These are phyloP conservation scores for Colletotrichum sp. DNA, from an alignment of 2,329 filamentous ascomycete species.

Conservation along the genomic window DNA sequence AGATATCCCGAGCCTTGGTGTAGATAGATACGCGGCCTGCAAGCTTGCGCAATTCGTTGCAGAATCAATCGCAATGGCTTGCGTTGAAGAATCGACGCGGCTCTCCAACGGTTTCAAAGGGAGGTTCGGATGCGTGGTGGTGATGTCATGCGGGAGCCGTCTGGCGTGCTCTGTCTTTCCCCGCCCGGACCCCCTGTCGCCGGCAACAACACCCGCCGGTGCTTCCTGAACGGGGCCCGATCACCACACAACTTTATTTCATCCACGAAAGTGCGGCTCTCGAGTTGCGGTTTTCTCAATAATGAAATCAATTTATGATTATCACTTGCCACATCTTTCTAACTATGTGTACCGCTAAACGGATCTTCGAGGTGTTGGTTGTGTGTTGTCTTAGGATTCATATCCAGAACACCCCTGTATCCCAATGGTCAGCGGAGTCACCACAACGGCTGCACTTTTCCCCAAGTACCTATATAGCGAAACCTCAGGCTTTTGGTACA, in stretches of 20 bases:
- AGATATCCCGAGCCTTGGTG: neutral
- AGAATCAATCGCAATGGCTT: neutral
- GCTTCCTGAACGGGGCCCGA: neutral
- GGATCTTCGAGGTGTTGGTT: neutral
- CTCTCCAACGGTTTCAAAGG: neutral
- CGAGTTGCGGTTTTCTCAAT: neutral
- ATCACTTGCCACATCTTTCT: neutral
- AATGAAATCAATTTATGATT: neutral
- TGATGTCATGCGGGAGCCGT: slow-evolving; percentile 18
- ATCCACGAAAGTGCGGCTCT: neutral
- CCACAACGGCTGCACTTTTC: neutral
- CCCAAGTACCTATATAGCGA: neutral
- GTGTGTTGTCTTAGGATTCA: neutral
- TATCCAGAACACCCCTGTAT: neutral
- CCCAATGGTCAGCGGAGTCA: neutral
- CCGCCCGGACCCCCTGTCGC: neutral
- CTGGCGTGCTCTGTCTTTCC: slow-evolving; percentile 15
- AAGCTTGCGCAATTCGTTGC: neutral
- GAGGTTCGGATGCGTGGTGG: neutral
- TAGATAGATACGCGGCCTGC: neutral
- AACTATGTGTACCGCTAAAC: neutral
- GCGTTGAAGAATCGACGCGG: neutral
- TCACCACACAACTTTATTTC: neutral
- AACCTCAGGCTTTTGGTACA: neutral
- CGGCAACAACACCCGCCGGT: neutral